These are phyloP conservation scores for Boletus albobrunnescens DNA, from an alignment of 1,284 basidiomycete genomes.

Conservation along the genomic window DNA sequence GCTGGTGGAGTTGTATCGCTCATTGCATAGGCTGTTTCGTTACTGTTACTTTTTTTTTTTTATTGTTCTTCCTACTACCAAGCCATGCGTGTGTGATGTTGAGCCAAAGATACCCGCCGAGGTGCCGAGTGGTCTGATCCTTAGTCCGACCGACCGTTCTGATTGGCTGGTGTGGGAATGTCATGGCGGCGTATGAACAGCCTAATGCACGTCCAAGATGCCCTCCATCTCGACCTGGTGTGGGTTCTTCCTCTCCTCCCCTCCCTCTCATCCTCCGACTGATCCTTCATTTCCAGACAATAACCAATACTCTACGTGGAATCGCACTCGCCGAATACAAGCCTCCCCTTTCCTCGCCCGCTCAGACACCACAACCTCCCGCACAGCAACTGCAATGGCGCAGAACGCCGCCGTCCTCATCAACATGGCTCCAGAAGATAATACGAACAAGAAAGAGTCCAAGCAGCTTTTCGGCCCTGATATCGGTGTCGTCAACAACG, in stretches of 20 bases:
- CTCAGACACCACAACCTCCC: constrained; percentile 44
- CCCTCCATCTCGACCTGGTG: constrained; percentile 36
- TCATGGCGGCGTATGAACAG: neutral
- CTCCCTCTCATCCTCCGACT: neutral
- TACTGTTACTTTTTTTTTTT: too few species aligned
- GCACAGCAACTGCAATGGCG: constrained; percentile 46
- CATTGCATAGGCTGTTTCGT: constrained; percentile 63
- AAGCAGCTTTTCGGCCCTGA: constrained; percentile 63
- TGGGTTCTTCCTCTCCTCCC: constrained; percentile 16
- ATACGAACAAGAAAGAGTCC: constrained; percentile 35
- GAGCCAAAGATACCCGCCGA: too few species aligned
- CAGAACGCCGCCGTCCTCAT: constrained; percentile 36
- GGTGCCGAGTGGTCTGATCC: neutral
- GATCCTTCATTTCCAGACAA: constrained; percentile 34
- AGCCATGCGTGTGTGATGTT: constrained; percentile 4
- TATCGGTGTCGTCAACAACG: constrained; percentile 50
- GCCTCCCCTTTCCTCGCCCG: constrained; percentile 49
- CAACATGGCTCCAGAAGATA: constrained; percentile 35
- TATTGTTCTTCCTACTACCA: too few species aligned
- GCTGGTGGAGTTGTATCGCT: constrained; percentile 91
- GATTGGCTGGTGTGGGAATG: constrained; percentile 14
- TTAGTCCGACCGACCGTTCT: neutral
- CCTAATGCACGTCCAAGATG: constrained; percentile 25
- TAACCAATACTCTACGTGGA: constrained; percentile 51
- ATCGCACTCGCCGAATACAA: constrained; percentile 48